phyloP scores from a whole-genome alignment of 2,329 filamentous ascomycete species.

The Neofusicoccum kwambonambiense region DNA sequence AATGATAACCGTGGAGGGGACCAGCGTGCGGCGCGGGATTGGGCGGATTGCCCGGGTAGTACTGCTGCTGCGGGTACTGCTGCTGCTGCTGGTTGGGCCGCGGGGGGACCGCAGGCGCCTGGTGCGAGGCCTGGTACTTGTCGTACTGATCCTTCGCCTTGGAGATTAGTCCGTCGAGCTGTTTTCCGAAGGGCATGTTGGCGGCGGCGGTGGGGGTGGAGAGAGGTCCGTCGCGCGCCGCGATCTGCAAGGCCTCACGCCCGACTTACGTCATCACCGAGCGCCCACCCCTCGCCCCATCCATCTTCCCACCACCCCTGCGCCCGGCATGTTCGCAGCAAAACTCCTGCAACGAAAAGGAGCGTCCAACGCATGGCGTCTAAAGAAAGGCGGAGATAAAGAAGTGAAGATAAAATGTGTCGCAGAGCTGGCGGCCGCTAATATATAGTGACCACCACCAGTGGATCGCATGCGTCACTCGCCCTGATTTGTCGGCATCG shows the following conservation, averaged over 20 bases:
- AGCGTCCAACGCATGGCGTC: too few species aligned
- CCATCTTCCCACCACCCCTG: background rate
- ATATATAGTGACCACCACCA: too few species aligned
- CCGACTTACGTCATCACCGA: constrained; percentile 1
- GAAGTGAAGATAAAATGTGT: too few species aligned
- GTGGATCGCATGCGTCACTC: too few species aligned
- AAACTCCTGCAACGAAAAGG: background rate
- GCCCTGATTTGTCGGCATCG: too few species aligned
- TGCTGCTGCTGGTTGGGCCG: constrained; percentile 1
- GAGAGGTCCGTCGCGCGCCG: background rate
- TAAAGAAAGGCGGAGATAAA: too few species aligned
- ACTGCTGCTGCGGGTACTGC: background rate
- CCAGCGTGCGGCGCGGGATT: background rate
- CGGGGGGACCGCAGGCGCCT: background rate
- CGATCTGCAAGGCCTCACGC: background rate
- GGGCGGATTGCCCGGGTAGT: background rate
- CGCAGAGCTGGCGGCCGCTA: too few species aligned
- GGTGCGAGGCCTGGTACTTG: constrained; percentile 15
- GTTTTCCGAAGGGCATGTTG: constrained; percentile 12
- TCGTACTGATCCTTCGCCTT: constrained; percentile 16
- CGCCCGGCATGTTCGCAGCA: background rate
- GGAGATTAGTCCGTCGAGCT: constrained; percentile 12
- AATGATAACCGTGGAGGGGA: background rate
- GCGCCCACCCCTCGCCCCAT: background rate
- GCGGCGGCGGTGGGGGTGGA: background rate